Evolutionary conservation across 306 rosid species (phyloP).

Genomic region (Crataegus laevigata): DNA sequence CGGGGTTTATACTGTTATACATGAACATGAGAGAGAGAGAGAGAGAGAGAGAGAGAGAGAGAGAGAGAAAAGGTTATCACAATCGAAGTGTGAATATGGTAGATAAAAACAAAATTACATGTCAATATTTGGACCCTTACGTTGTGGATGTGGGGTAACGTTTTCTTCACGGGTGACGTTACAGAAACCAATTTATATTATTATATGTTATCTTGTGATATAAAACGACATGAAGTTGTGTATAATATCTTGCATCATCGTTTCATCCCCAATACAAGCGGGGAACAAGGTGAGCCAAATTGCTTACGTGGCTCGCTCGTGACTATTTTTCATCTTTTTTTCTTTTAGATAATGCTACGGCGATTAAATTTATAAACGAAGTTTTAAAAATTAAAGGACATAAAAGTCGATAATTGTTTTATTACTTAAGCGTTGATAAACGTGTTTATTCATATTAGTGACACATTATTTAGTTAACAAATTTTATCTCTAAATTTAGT

Average conservation of each 20-base stretch:
- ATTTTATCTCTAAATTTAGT: no score
- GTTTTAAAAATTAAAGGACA: no score
- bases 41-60: no score
- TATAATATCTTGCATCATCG: neutral
- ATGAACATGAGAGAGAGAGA: no score
- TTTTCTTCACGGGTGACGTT: conserved; percentile 6
- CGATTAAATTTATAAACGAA: no score
- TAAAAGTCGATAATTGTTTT: no score
- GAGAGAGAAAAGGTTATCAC: neutral
- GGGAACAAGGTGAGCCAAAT: neutral
- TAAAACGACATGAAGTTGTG: neutral
- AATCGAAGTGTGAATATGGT: neutral
- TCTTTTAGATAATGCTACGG: no score
- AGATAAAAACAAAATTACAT: no score
- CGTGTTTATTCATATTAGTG: accelerated
- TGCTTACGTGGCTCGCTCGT: neutral
- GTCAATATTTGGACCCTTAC: neutral
- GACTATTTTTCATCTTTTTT: neutral
- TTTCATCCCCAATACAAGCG: neutral
- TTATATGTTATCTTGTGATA: neutral
- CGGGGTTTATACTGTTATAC: no score
- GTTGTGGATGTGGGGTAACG: neutral
- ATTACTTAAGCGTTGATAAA: no score
- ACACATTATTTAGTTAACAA: no score
- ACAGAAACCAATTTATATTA: neutral